phyloP scores from a whole-genome alignment of 768 basidiomycete genomes.

The Leccinum ochraceum region DNA sequence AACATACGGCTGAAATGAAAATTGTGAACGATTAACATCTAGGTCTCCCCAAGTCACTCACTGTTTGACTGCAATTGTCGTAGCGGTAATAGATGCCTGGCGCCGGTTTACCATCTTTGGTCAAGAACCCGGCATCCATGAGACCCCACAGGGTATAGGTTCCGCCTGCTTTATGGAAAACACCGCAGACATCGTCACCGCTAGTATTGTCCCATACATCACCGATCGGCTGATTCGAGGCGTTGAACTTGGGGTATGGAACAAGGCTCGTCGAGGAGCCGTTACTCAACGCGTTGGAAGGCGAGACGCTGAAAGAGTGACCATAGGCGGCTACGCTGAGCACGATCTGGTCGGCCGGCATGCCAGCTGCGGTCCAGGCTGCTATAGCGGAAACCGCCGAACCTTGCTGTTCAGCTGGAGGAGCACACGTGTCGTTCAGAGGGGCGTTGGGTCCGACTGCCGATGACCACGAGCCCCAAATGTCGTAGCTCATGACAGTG shows the following conservation, averaged over 20 bases:
- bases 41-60: constrained; percentile 33
- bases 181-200: constrained; percentile 57
- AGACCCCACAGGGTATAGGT: constrained; percentile 63
- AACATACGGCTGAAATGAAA: constrained; percentile 54
- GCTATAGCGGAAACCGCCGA: constrained; percentile 74
- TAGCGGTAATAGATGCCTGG: constrained; percentile 54
- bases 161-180: constrained; percentile 46
- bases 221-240: constrained; percentile 45
- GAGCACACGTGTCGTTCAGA: constrained; percentile 72
- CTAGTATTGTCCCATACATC: constrained; percentile 55
- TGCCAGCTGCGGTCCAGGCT: constrained; percentile 75
- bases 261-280: constrained; percentile 39
- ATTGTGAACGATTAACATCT: background rate
- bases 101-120: constrained; percentile 29
- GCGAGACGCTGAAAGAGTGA: constrained; percentile 59
- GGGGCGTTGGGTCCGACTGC: constrained; percentile 81
- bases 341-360: constrained; percentile 68
- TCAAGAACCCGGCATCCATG: constrained; percentile 55
- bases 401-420: constrained; percentile 56
- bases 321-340: constrained; percentile 85
- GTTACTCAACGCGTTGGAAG: constrained; percentile 37
- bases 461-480: constrained; percentile 52
- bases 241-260: constrained; percentile 52
- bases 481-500: constrained; percentile 65
- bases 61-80: constrained; percentile 73